Base-by-base conservation (phyloP, 2,329 filamentous ascomycete genomes). In the Magnaporthales sp. region DNA sequence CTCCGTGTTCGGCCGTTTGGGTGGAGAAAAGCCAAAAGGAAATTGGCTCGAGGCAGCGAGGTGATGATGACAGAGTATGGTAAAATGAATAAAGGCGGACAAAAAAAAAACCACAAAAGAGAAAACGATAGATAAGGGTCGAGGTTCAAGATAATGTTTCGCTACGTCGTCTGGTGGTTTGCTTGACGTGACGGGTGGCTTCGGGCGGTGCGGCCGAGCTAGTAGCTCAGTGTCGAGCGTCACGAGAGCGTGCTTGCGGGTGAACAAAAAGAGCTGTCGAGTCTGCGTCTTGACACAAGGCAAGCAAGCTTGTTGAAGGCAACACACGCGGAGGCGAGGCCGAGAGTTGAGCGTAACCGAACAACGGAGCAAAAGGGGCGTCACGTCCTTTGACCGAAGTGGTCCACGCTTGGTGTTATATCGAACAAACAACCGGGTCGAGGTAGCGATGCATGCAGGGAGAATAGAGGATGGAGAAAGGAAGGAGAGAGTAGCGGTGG, bases 401-500 rank as follows among this genome's bases (percentile, higher is more conserved):
- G 64, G 64, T 26, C 64, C 29, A 60, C 62, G 64, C 64, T 65
- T 22, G 29, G 27, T 60, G 56, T 58, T 65, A 65, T 65, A 65
- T 58, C 64, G 46, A 65, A 65, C 46, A 58, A 58, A 56, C 46
- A 60, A 64, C 62, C 29, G 62, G 46, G 27, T 64, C 62, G 67
- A 66, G 67, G 63, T 56, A 67, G 67, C 64, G 65, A 63, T 64
- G 68, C 66, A 66, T 62, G 64, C 31, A 64, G 67, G 61, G 68
- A 66, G 66, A 68, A 72, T 68, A 67, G 67, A 71, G 71, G 73
- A 72, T 73, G 72, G 73, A 72, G 71, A 75, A 70, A 71, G 74
- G 72, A 71, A 74, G 72, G 74, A 73, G 73, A 73, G 73, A 74
- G 73, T 70, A 73, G 69, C 71, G 70, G 71, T 71, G 71, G 69